Evolutionary conservation across 805 yeast species (phyloP), one percentile per base, ranked within the genome.

Genomic region (Yarrowia porcina): DNA sequence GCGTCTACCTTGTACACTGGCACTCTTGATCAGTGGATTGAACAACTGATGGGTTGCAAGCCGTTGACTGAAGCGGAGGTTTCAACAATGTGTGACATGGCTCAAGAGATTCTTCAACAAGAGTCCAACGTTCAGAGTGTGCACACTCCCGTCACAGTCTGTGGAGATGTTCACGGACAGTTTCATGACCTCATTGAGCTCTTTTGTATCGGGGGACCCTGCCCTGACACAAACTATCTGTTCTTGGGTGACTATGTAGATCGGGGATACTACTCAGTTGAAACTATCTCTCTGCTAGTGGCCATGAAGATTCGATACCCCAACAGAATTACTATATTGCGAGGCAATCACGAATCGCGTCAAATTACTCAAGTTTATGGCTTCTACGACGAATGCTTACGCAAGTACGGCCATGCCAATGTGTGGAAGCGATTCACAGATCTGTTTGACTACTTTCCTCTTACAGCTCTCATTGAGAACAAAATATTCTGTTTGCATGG

Each of bases 81-180:
- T 27, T 85, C 85, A 68, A 82, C 83, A 72, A 79, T 91, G 67
- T 91, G 97, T 73, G 85, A 85, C 67, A 89, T 90, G 96, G 96
- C 96, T 20, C 85, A 88, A 64, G 97, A 92, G 68, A 94, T 91
- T 35, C 78, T 92, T 69, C 96, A 90, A 74, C 87, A 85, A 68
- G 97, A 92, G 77, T 92, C 89, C 69, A 92, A 92, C 73, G 97
- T 92, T 50, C 97, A 91, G 77, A 97, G 97, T 1, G 97, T 92
- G 52, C 85, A 84, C 67, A 96, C 92, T 8, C 98, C 98, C 10
- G 97, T 92, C 52, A 92, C 97, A 25, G 91, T 92, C 66, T 92
- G 97, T 79, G 97, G 97, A 68, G 97, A 92, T 76, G 96, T 92
- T 52, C 97, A 92, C 73, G 97, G 97, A 41, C 97, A 92, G 77